Base-by-base conservation (phyloP, 331 rosid genomes). In the Quercus phellos region DNA sequence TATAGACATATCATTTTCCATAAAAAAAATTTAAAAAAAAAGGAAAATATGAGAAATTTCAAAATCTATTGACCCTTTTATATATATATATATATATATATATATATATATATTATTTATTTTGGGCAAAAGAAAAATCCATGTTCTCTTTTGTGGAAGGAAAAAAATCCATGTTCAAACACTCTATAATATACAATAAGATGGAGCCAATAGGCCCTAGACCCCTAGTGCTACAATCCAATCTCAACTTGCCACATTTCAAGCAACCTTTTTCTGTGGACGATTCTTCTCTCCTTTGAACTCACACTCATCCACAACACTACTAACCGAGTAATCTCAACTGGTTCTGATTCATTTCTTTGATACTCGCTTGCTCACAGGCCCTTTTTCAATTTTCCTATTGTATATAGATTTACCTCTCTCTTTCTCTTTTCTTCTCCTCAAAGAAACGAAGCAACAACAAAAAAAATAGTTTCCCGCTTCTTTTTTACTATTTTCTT, bases 381-480 rank as follows among this genome's bases (percentile, higher is more conserved):
- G 72, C 68, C 68, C 75, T 18, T 60, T 71, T 74, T 73, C 61
- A 29, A 60, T 38, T 75, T 46, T 7, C 53, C 30, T 56, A 29
- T 53, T 76, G 55, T 55, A 63, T 38, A 21, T 77, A 73, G 38
- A 76, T 75, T 86, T 59, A 58, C 77, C 68, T 76, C 83, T 79
- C 69, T 66, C 56, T 89, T 89, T 53, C 53, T 46, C 16, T 46
- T 46, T 46, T 46, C 92, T 87, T 92, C 89, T 42, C 79, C 72
- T 51, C 80, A 84, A 89, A 89, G 93, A 78, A 90, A 90, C 90
- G 75, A 87, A 86, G 84, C 84, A 59, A 46, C 84, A 59, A 46
- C 74, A 54, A 68, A 82, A 50, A 68, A 82, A 81, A 64, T 54
- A 61, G 83, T 79, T 76, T 79, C 76, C 83, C 67, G 78, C 85